Conservation (phyloP, 106 monocot genomes). For the Dendrobium huoshanense region DNA sequence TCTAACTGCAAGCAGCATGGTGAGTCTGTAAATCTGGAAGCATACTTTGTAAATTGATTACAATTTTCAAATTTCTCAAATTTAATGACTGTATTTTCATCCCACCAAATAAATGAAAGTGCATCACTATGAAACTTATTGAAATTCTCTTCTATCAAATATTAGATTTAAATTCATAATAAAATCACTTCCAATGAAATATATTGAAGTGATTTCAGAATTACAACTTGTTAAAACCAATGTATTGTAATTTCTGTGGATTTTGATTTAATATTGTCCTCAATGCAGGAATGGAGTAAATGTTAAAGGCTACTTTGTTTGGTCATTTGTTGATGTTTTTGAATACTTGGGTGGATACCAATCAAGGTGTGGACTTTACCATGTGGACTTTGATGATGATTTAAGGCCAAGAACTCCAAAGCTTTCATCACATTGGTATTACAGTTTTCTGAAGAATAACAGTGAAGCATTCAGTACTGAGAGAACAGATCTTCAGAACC, state of each 20-base stretch:
- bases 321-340: slow-evolving; percentile 42
- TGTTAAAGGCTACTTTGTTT: slow-evolving; percentile 24
- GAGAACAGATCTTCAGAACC: not conserved
- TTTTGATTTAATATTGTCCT: not conserved
- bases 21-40: too few species aligned
- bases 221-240: not conserved
- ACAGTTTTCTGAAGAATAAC: slow-evolving; percentile 25
- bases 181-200: too few species aligned
- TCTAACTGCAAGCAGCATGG: too few species aligned
- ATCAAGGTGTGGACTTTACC: slow-evolving; percentile 23
- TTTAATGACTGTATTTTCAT: too few species aligned
- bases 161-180: too few species aligned
- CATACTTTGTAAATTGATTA: too few species aligned
- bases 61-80: too few species aligned
- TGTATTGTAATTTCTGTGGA: too few species aligned
- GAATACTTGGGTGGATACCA: slow-evolving; percentile 25
- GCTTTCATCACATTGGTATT: slow-evolving; percentile 35
- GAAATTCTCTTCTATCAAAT: too few species aligned
- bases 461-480: not conserved
- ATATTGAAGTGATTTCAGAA: not conserved
- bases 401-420: slow-evolving; percentile 17
- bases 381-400: slow-evolving; percentile 29
- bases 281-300: slow-evolving; percentile 30
- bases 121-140: too few species aligned
- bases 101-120: too few species aligned